Percentiles rank a stretch among this genome's conserved stretches.
These are phyloP conservation scores for Flaveria sonorensis DNA, from an alignment of 129 eudicot genomes.

Conservation along the genomic window DNA sequence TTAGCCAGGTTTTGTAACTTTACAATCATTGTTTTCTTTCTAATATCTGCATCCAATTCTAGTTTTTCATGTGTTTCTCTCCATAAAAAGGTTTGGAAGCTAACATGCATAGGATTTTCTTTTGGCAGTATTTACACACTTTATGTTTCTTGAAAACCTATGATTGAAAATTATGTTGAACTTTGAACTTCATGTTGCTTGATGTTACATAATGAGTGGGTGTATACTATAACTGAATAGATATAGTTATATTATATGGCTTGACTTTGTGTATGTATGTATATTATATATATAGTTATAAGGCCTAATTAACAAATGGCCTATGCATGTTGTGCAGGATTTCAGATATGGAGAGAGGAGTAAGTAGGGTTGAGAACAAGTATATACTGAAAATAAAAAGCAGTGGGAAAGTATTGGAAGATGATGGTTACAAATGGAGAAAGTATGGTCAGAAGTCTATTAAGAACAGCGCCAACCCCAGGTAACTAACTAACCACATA, in stretches of 20 bases:
- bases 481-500: constrained; percentile 38
- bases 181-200: not conserved
- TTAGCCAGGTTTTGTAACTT: constrained; percentile 46
- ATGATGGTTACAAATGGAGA: constrained; percentile 96
- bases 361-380: constrained; percentile 49
- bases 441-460: constrained; percentile 91
- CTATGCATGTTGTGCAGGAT: constrained; percentile 34
- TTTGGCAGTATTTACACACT: not conserved
- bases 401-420: constrained; percentile 61
- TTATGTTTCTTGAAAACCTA: too few relatives aligned
- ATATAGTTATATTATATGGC: not conserved
- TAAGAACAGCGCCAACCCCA: constrained; percentile 85
- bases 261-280: not conserved
- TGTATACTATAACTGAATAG: not conserved
- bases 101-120: not conserved
- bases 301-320: constrained; percentile 6
- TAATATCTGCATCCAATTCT: not conserved
- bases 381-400: constrained; percentile 63
- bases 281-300: not conserved
- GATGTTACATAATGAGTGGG: not conserved
- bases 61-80: not conserved
- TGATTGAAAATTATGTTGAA: too few relatives aligned
- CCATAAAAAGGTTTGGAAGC: not conserved
- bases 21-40: not conserved
- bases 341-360: constrained; percentile 53